These are phyloP conservation scores for Fusarium beomiforme DNA, from an alignment of 2,329 filamentous ascomycete genomes.

Conservation along the genomic window DNA sequence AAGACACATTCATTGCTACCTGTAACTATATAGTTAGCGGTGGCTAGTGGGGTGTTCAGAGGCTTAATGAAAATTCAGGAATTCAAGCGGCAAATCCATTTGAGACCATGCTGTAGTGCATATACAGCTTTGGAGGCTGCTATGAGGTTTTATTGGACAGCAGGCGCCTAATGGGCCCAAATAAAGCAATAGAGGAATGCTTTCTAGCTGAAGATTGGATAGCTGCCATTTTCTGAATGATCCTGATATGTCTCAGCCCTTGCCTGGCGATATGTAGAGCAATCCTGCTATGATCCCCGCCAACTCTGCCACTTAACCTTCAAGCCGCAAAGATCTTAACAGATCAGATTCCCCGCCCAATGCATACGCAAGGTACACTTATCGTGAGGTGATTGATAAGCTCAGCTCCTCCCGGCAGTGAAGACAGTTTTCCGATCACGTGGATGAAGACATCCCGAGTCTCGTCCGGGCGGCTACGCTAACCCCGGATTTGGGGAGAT, in stretches of 20 bases:
- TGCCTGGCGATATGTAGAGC: no score
- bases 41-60: no score
- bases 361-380: neutral
- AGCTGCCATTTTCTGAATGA: no score
- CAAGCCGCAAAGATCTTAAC: neutral
- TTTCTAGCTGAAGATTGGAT: accelerated
- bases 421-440: conserved; percentile 21
- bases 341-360: neutral
- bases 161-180: accelerated
- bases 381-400: neutral
- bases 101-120: no score
- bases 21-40: no score
- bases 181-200: accelerated
- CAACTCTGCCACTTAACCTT: no score
- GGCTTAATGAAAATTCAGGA: no score
- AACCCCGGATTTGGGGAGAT: neutral
- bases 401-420: neutral
- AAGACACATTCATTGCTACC: no score
- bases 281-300: no score
- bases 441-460: neutral
- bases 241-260: no score
- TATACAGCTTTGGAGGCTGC: no score
- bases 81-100: no score
- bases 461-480: neutral
- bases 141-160: neutral